These are phyloP conservation scores for Aspergillus sp. DNA, from an alignment of 2,329 filamentous ascomycete species.

Conservation along the genomic window DNA sequence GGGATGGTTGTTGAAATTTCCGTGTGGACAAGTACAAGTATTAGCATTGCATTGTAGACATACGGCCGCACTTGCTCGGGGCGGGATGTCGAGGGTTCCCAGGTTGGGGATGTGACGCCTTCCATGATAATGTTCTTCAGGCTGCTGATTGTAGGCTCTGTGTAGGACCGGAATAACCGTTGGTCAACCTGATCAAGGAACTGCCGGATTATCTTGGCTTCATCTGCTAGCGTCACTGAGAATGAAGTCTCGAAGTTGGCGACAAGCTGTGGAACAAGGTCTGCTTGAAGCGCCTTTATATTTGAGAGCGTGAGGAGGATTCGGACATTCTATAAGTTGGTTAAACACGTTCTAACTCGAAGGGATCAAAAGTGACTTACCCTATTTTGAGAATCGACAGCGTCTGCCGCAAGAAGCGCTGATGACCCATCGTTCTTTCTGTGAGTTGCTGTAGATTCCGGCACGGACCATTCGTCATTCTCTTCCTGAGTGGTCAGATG, in stretches of 20 bases:
- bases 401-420: constrained; percentile 47
- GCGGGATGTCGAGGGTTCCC: constrained; percentile 61
- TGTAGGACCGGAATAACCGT: constrained; percentile 90
- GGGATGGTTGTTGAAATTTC: constrained; percentile 78
- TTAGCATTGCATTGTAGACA: constrained; percentile 81
- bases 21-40: constrained; percentile 86
- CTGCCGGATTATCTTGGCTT: constrained; percentile 87
- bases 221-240: constrained; percentile 89
- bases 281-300: constrained; percentile 75
- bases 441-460: constrained; percentile 34
- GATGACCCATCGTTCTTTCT: constrained; percentile 34
- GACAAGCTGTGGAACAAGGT: constrained; percentile 84
- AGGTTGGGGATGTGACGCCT: constrained; percentile 70
- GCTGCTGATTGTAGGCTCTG: constrained; percentile 68
- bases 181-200: constrained; percentile 88
- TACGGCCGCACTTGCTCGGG: constrained; percentile 82
- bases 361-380: constrained; percentile 38
- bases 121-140: constrained; percentile 69
- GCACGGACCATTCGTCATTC: constrained; percentile 53
- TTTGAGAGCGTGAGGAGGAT: constrained; percentile 95
- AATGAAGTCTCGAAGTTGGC: constrained; percentile 92
- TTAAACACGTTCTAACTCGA: constrained; percentile 3
- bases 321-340: constrained; percentile 69
- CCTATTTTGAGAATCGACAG: constrained; percentile 54
- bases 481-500: constrained; percentile 64